phyloP scores from a whole-genome alignment of 129 eudicot genomes.

The Centaurea solstitialis region DNA sequence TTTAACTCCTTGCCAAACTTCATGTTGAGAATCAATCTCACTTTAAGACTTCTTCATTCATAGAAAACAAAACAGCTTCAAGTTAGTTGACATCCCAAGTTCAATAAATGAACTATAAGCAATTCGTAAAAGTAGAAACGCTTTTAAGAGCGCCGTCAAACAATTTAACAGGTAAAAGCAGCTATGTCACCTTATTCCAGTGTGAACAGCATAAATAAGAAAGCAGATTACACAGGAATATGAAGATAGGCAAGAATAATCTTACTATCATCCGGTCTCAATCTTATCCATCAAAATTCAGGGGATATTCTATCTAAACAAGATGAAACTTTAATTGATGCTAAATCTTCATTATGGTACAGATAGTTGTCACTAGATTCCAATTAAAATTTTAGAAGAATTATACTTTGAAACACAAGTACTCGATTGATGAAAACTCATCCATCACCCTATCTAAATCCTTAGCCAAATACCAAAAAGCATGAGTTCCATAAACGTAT shows the following conservation, averaged over 20 bases:
- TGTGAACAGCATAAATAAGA: neutral
- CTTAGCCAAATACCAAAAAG: neutral
- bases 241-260: neutral
- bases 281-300: neutral
- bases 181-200: neutral
- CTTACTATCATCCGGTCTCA: neutral
- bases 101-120: neutral
- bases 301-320: slow-evolving; percentile 8
- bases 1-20: slow-evolving; percentile 86
- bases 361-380: neutral
- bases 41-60: neutral
- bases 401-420: neutral
- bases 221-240: slow-evolving; percentile 5
- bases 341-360: neutral
- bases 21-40: slow-evolving; percentile 42
- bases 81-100: slow-evolving; percentile 5
- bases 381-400: neutral
- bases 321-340: neutral
- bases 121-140: neutral
- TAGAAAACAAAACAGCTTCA: neutral
- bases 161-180: neutral
- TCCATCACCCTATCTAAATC: neutral
- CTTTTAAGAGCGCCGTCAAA: neutral
- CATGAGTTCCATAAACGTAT: neutral
- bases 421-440: neutral